Evolutionary conservation across 176 grass and related monocot genomes (phyloP).

Genomic region (Eleusine coracana): DNA sequence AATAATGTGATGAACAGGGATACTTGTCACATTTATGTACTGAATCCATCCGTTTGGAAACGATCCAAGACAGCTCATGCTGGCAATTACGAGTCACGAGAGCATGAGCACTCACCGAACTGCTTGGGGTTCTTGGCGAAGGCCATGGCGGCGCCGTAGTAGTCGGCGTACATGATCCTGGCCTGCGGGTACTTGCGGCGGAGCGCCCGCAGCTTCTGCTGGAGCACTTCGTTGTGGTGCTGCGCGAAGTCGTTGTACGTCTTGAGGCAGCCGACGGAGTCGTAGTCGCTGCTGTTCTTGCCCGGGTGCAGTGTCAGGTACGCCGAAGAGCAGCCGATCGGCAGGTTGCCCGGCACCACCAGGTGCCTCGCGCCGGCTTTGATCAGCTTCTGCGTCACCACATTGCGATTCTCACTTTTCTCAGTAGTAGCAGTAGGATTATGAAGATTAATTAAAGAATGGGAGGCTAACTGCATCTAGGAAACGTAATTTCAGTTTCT

Average conservation of each 20-base stretch:
- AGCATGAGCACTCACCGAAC: constrained; percentile 59
- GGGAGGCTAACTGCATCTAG: neutral
- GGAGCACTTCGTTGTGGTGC: constrained; percentile 78
- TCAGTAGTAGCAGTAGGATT: neutral
- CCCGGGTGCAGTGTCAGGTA: constrained; percentile 73
- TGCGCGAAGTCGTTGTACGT: constrained; percentile 75
- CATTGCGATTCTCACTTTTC: neutral
- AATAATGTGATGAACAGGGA: constrained; percentile 13
- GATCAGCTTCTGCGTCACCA: constrained; percentile 58
- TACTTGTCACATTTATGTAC: constrained; percentile 1
- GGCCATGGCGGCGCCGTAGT: constrained; percentile 81
- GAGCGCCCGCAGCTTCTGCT: constrained; percentile 50
- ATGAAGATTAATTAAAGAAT: neutral
- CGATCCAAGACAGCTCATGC: neutral
- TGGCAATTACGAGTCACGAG: neutral
- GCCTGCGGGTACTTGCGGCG: constrained; percentile 60
- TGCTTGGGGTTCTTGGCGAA: constrained; percentile 69
- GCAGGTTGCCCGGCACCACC: constrained; percentile 86
- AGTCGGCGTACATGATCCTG: constrained; percentile 83
- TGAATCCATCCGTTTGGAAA: neutral
- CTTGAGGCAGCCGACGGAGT: constrained; percentile 62
- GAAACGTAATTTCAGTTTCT: neutral
- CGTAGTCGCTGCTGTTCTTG: constrained; percentile 61
- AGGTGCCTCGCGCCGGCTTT: constrained; percentile 68
- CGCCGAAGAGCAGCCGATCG: constrained; percentile 81